A percentile compares a stretch with the other conserved stretches of the same genome.
Conservation (phyloP, 352 stramenopile genomes). For the Blastocystis sp. region DNA sequence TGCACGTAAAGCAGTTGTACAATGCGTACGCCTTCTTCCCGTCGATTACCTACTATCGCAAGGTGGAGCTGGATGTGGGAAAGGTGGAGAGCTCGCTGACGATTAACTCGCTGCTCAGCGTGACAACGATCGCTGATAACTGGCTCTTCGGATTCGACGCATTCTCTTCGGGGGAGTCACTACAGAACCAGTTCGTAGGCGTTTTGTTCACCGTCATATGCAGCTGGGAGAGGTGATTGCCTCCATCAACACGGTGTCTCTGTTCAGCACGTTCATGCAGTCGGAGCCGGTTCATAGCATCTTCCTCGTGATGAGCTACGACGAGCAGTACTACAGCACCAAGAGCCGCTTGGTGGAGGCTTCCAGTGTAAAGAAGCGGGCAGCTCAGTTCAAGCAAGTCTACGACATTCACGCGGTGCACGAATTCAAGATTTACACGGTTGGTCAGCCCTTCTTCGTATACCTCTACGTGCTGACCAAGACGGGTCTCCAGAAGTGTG, state of each 20-base stretch:
- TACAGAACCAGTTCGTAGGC: neutral
- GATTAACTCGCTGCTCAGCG: neutral
- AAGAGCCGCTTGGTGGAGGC: neutral
- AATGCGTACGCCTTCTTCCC: conserved; percentile 45
- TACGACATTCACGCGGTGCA: neutral
- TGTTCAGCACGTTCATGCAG: conserved; percentile 12
- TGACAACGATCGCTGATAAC: conserved; percentile 7
- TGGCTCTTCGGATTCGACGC: conserved; percentile 44
- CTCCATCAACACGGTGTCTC: neutral
- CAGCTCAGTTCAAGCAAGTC: neutral
- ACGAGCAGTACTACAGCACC: conserved; percentile 46
- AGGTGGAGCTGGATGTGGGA: conserved; percentile 8
- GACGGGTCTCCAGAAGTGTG: neutral
- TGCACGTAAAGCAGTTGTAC: conserved; percentile 45
- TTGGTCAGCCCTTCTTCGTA: neutral
- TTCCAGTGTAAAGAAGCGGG: neutral
- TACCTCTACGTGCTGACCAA: conserved; percentile 3
- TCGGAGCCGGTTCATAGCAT: neutral
- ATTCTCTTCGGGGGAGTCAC: neutral
- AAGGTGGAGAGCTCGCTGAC: neutral
- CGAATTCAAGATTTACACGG: neutral
- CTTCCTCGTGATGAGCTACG: neutral
- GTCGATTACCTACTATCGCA: conserved; percentile 40
- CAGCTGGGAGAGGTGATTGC: conserved; percentile 9
- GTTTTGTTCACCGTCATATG: neutral